Evolutionary conservation across 768 basidiomycete species (phyloP), one percentile per base, ranked within the genome.

Genomic region (Krasilnikovozyma curviuscula): DNA sequence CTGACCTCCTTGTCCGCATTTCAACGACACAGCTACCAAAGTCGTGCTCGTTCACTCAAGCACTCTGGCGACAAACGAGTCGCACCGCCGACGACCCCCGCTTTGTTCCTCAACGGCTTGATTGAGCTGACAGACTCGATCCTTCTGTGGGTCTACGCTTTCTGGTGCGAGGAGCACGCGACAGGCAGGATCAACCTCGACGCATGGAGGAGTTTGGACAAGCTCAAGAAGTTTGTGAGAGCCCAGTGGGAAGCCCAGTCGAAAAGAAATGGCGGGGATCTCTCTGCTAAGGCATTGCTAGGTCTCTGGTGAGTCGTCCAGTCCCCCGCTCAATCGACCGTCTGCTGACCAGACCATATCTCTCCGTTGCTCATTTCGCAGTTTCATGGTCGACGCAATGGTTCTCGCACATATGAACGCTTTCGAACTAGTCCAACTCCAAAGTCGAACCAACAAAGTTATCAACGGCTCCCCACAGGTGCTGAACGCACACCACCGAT

Each of bases 111-210:
- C n/a, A n/a, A n/a, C n/a, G 30, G 40, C 2, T 41, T 52, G 25
- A 45, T 46, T 29, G 50, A 52, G 50, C 18, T 46, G 24, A 52
- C 50, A 32, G 50, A 52, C 40, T 47, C 45, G 19, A 47, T 52
- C 40, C 46, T 52, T n/a, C 45, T 52, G 19, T 52, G 46, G 32
- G 46, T 52, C 7, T 52, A 52, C 40, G 50, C 50, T 23, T 52
- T 52, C 40, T 52, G 50, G 50, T 32, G 32, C 18, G 50, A 47
- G 30, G 50, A 52, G 16, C 46, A 46, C 23, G 38, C 45, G 3
- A 37, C 50, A 7, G 50, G 50, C 9, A 32, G 50, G 29, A 46
- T 52, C 40, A 46, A 40, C 25, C 19, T 42, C 25, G 50, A 52
- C n/a, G 40, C 44, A 34, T 52, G 50, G 50, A 24, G 46, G 18